These are phyloP conservation scores for Debaryomycetaceae sp. DNA, from an alignment of 1,139 yeast species.

Conservation along the genomic window DNA sequence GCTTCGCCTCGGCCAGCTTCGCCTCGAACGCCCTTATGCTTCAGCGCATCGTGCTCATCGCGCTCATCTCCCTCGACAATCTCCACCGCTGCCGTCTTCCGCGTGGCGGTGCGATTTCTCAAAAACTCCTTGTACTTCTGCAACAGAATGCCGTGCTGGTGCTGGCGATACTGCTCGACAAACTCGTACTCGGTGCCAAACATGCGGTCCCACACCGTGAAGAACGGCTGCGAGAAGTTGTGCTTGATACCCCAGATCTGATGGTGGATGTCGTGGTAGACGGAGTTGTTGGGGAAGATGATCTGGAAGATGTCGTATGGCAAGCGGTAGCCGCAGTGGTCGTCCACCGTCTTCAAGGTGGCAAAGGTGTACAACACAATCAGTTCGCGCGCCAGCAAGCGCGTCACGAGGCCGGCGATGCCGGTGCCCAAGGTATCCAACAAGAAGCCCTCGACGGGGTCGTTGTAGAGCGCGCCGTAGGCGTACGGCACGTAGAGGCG, in stretches of 20 bases:
- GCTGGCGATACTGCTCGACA: conserved; percentile 51
- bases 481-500: conserved; percentile 94
- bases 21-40: too few species aligned
- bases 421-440: conserved; percentile 94
- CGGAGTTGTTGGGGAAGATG: conserved; percentile 89
- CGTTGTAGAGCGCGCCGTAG: conserved; percentile 91
- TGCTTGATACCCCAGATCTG: conserved; percentile 93
- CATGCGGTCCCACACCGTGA: conserved; percentile 83
- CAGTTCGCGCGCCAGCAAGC: conserved; percentile 72
- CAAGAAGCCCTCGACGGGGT: conserved; percentile 88
- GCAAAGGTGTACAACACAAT: conserved; percentile 76
- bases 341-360: conserved; percentile 94
- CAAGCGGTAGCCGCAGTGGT: conserved; percentile 92
- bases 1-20: conserved; percentile 3
- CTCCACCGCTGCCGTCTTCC: conserved; percentile 1
- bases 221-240: conserved; percentile 95
- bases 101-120: conserved; percentile 27
- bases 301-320: conserved; percentile 89
- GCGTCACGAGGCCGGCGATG: conserved; percentile 59
- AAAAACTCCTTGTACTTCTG: conserved; percentile 60
- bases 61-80: too few species aligned
- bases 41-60: too few species aligned
- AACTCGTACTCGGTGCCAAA: conserved; percentile 71
- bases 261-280: conserved; percentile 95
- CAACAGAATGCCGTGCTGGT: conserved; percentile 57